Percentiles rank a stretch among this genome's conserved stretches.
Conservation (phyloP, 768 basidiomycete genomes). For the Suillus paluster region DNA sequence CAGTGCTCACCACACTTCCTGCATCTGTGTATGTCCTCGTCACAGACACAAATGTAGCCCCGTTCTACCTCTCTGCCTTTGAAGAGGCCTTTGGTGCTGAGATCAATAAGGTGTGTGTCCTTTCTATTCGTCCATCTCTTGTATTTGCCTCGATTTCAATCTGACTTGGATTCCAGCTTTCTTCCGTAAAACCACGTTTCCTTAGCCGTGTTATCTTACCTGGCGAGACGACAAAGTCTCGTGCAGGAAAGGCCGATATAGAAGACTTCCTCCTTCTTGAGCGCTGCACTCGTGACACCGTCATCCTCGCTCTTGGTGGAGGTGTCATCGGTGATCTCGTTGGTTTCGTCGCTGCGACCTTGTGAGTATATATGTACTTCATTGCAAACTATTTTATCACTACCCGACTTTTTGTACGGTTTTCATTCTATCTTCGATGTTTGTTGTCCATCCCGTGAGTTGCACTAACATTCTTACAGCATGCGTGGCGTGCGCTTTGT, state of each 20-base stretch:
- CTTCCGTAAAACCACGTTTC: constrained; percentile 59
- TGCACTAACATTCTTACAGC: constrained; percentile 45
- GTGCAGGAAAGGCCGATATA: constrained; percentile 89
- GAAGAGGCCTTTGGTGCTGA: constrained; percentile 61
- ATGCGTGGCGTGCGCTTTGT: constrained; percentile 97
- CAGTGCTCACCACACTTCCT: constrained; percentile 68
- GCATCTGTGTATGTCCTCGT: constrained; percentile 90
- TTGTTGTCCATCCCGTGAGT: neutral
- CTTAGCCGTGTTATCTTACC: constrained; percentile 81
- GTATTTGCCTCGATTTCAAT: neutral
- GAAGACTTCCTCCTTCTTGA: constrained; percentile 92
- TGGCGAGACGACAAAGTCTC: constrained; percentile 91
- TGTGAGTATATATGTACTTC: constrained; percentile 54
- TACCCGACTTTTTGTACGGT: constrained; percentile 2
- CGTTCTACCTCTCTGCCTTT: constrained; percentile 74
- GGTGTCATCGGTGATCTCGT: constrained; percentile 97
- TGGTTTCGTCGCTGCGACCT: constrained; percentile 96
- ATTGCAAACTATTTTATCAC: neutral
- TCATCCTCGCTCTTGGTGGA: constrained; percentile 92
- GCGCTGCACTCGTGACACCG: constrained; percentile 90
- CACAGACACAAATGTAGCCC: constrained; percentile 91
- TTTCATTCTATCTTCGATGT: neutral
- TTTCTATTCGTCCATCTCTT: neutral
- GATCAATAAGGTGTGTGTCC: constrained; percentile 27
- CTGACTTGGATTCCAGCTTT: constrained; percentile 1